These are phyloP conservation scores for Trichomonascaceae sp. DNA, from an alignment of 1,139 yeast genomes.

Conservation along the genomic window DNA sequence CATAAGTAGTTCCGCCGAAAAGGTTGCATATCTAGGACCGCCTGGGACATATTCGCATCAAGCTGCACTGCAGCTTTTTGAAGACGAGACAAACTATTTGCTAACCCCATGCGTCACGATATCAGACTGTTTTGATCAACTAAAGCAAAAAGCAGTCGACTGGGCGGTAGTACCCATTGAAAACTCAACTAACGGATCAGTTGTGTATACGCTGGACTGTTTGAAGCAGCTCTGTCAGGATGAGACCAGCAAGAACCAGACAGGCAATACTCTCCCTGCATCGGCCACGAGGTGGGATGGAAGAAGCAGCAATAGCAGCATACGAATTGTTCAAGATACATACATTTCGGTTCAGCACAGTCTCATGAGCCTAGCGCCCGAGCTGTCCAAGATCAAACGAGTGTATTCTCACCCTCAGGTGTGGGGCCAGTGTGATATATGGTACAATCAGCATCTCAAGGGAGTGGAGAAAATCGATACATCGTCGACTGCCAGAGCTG, in stretches of 20 bases:
- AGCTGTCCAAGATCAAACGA: slow-evolving; percentile 34
- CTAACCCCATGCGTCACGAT: slow-evolving; percentile 18
- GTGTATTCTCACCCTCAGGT: slow-evolving; percentile 94
- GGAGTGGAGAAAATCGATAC: slow-evolving; percentile 38
- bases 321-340: slow-evolving; percentile 51
- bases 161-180: slow-evolving; percentile 85
- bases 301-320: too few species aligned
- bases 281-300: too few species aligned
- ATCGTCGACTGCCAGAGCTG: slow-evolving; percentile 76
- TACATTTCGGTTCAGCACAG: slow-evolving; percentile 76
- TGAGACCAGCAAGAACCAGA: slow-evolving; percentile 8
- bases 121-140: slow-evolving; percentile 45
- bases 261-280: too few species aligned
- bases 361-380: slow-evolving; percentile 34
- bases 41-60: slow-evolving; percentile 86
- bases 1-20: too few species aligned
- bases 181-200: slow-evolving; percentile 92
- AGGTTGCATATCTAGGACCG: slow-evolving; percentile 71
- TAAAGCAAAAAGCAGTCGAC: slow-evolving; percentile 36
- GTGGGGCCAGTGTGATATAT: slow-evolving; percentile 78
- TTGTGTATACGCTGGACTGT: slow-evolving; percentile 70
- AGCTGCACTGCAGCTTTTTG: slow-evolving; percentile 74
- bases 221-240: slow-evolving; percentile 49
- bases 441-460: slow-evolving; percentile 28
- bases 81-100: slow-evolving; percentile 15